Base-by-base conservation (phyloP, 805 yeast genomes). In the Kurtzmaniella cleridarum region DNA sequence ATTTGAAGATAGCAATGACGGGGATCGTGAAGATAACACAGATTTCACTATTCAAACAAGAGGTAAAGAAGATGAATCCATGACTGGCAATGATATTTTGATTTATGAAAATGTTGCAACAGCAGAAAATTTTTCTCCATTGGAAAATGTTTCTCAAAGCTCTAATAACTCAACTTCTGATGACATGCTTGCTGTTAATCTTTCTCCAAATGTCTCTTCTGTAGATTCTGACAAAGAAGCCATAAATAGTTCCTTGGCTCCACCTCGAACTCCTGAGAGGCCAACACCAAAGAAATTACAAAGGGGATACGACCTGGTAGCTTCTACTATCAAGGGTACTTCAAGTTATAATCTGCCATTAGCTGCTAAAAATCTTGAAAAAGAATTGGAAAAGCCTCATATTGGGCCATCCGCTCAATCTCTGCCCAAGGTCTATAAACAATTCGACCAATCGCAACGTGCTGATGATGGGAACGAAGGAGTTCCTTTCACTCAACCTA, bases 1-100 rank as follows among this genome's bases (percentile, higher is more conserved):
- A 44, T 53, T 58, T 30, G 68, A 63, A 38, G 62, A 62, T 39
- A 62, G 68, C 35, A 53, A 62, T 34, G 69, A 64, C 46, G 69
- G 69, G 10, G 69, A 64, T 35, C 47, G 54, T 32, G 69, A 64
- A 45, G 69, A 64, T 38, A 64, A 64, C 43, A 64, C 55, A 32
- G 60, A 54, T 9, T 44, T 41, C 29, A 56, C 62, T 5, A 51
- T 17, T 18, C 14, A 17, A 18, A 12, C 27, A 32, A n/a, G 24
- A 17, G n/a, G 5, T 17, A 9, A n/a, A 13, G 17, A 6, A 14
- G 32, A 30, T 5, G 15, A 14, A 9, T 14, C 8, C 17, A 9
- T 8, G 6, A 17, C 3, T 8, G 17, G 16, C 4, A 30, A 14
- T 14, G 17, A 14, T 30, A 17, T n/a, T 5, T 17, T 12, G 5